Percentiles rank a stretch among this genome's conserved stretches.
These are phyloP conservation scores for Septoria linicola DNA, from an alignment of 2,329 filamentous ascomycete species.

Conservation along the genomic window DNA sequence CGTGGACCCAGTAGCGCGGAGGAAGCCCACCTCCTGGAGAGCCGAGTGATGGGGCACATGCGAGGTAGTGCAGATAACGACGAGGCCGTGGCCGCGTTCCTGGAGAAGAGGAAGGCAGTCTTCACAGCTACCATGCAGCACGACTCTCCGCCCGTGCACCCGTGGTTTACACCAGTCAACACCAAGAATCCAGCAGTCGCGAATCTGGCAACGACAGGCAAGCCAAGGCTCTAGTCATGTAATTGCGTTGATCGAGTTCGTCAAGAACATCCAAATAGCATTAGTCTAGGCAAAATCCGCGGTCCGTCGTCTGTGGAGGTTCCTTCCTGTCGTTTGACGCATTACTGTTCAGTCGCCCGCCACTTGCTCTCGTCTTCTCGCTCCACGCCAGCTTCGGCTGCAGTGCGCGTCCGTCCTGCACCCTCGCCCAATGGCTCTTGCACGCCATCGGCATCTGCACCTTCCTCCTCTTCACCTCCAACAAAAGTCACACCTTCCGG, in stretches of 20 bases:
- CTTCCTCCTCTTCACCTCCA: conserved; percentile 52
- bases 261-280: too few relatives aligned
- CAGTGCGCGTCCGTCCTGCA: conserved; percentile 36
- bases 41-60: conserved; percentile 25
- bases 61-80: conserved; percentile 25
- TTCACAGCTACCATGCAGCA: conserved; percentile 24
- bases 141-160: conserved; percentile 25
- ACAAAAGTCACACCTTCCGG: conserved; percentile 64
- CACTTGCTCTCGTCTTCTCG: conserved; percentile 50
- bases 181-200: conserved; percentile 23
- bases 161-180: conserved; percentile 22
- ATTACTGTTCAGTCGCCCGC: conserved; percentile 48
- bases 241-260: too few relatives aligned
- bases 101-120: conserved; percentile 24
- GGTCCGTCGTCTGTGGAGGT: too few relatives aligned
- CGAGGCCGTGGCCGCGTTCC: conserved; percentile 25
- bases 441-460: conserved; percentile 24
- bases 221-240: conserved; percentile 15
- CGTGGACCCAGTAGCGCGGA: conserved; percentile 24
- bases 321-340: not conserved
- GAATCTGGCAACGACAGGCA: conserved; percentile 21
- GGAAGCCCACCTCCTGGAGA: conserved; percentile 26
- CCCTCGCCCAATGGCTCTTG: conserved; percentile 36
- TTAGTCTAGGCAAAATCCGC: too few relatives aligned
- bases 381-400: conserved; percentile 46